phyloP scores from a whole-genome alignment of 192 early-diverging fungal species.

The Dissophora globulifera region DNA sequence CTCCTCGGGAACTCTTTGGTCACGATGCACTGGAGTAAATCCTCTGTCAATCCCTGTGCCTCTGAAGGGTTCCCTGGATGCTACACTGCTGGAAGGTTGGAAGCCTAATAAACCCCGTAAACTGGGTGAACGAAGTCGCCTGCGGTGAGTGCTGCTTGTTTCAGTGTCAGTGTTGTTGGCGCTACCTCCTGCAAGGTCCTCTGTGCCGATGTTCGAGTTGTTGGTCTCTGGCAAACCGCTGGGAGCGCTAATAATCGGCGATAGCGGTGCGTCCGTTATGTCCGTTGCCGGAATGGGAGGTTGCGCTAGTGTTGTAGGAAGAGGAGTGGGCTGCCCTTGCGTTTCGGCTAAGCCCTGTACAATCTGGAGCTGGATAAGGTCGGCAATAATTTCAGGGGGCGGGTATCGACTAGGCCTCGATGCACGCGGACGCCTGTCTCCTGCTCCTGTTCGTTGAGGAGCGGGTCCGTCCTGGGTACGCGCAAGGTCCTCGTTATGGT shows the following conservation, averaged over 20 bases:
- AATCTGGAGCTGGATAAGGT: constrained; percentile 19
- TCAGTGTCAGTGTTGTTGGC: not conserved
- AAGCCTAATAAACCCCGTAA: constrained; percentile 20
- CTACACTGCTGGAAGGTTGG: not conserved
- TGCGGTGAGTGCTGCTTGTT: not conserved
- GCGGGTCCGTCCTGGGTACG: not conserved
- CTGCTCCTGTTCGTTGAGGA: not conserved
- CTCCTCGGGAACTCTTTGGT: not conserved
- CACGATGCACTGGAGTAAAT: not conserved
- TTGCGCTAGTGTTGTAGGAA: no score
- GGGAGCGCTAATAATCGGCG: no score
- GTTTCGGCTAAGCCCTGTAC: constrained; percentile 18
- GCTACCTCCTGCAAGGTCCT: constrained; percentile 2
- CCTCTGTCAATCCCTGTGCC: not conserved
- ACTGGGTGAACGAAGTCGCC: constrained; percentile 26
- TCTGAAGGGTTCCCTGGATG: constrained; percentile 4
- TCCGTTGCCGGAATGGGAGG: no score
- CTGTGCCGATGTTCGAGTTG: constrained; percentile 1
- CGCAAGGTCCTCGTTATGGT: not conserved
- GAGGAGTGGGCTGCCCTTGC: no score
- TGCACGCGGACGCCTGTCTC: constrained; percentile 6
- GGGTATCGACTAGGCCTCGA: constrained; percentile 18
- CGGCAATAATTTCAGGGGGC: constrained; percentile 15
- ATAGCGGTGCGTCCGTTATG: no score
- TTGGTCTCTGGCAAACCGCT: constrained; percentile 11